Conservation (phyloP, 306 rosid species). For the Begonia peltatifolia region DNA sequence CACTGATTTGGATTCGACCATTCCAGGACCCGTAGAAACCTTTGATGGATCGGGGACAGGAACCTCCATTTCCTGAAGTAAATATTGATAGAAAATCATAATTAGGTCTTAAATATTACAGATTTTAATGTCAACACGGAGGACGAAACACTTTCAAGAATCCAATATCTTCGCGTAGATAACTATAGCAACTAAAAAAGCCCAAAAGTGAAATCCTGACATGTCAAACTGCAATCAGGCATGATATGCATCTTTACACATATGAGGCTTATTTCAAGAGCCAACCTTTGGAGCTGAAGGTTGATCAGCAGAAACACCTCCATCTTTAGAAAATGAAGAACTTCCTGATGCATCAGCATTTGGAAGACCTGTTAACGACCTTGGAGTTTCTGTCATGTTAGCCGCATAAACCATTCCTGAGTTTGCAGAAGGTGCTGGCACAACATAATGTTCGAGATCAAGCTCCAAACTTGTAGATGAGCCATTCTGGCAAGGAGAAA, state of each 20-base stretch:
- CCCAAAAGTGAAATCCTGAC: too few relatives aligned
- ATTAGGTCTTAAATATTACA: too few relatives aligned
- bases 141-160: too few relatives aligned
- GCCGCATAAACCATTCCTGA: constrained; percentile 70
- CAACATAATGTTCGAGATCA: constrained; percentile 90
- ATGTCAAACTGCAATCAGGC: too few relatives aligned
- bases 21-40: constrained; percentile 58
- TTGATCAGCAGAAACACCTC: constrained; percentile 23
- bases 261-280: neutral
- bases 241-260: too few relatives aligned
- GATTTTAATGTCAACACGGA: too few relatives aligned
- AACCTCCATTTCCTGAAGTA: constrained; percentile 65
- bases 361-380: constrained; percentile 34
- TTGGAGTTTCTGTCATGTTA: constrained; percentile 85
- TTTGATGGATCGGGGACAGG: constrained; percentile 61
- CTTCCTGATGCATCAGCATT: constrained; percentile 34
- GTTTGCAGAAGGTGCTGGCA: constrained; percentile 73
- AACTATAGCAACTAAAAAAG: too few relatives aligned
- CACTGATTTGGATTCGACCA: constrained; percentile 85
- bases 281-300: constrained; percentile 36
- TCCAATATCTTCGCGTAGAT: too few relatives aligned
- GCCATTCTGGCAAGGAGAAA: constrained; percentile 36
- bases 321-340: constrained; percentile 37
- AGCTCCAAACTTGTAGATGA: constrained; percentile 75
- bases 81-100: too few relatives aligned